Evolutionary conservation across 2,329 filamentous ascomycete genomes (phyloP).

Genomic region (Paramyrothecium sp.): DNA sequence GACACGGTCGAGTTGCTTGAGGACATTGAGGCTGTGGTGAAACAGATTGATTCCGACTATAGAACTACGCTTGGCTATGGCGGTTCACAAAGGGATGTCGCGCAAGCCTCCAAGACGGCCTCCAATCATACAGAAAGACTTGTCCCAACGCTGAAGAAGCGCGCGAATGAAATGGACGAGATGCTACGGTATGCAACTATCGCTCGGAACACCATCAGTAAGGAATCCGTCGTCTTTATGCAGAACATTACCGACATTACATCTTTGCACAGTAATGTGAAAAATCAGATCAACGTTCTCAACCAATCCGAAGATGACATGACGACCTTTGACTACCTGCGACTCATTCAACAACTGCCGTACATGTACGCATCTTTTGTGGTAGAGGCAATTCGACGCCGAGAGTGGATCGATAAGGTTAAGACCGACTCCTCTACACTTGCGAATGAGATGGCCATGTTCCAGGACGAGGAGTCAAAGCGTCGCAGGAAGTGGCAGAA

Average conservation of each 20-base stretch:
- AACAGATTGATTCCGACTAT: conserved; percentile 85
- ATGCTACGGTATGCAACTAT: conserved; percentile 59
- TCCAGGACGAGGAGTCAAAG: conserved; percentile 90
- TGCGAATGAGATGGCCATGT: conserved; percentile 88
- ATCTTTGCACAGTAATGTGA: conserved; percentile 68
- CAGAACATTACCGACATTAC: conserved; percentile 79
- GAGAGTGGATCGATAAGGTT: conserved; percentile 91
- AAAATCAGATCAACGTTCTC: conserved; percentile 68
- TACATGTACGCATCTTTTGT: conserved; percentile 88
- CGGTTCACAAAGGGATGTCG: conserved; percentile 58
- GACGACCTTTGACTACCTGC: conserved; percentile 77
- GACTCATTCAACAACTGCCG: conserved; percentile 78
- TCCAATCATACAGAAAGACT: conserved; percentile 62
- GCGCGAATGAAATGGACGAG: conserved; percentile 59
- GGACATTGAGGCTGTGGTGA: conserved; percentile 82
- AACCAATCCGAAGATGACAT: conserved; percentile 73
- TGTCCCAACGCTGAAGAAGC: conserved; percentile 55
- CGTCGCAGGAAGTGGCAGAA: conserved; percentile 89
- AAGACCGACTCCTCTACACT: conserved; percentile 81
- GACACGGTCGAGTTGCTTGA: conserved; percentile 70
- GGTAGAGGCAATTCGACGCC: conserved; percentile 79
- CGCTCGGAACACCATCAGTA: conserved; percentile 66
- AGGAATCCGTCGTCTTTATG: conserved; percentile 72
- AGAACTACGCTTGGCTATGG: conserved; percentile 71
- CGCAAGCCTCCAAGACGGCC: conserved; percentile 63